Base-by-base conservation (phyloP, 352 stramenopile genomes). In the Globisporangium canariense region DNA sequence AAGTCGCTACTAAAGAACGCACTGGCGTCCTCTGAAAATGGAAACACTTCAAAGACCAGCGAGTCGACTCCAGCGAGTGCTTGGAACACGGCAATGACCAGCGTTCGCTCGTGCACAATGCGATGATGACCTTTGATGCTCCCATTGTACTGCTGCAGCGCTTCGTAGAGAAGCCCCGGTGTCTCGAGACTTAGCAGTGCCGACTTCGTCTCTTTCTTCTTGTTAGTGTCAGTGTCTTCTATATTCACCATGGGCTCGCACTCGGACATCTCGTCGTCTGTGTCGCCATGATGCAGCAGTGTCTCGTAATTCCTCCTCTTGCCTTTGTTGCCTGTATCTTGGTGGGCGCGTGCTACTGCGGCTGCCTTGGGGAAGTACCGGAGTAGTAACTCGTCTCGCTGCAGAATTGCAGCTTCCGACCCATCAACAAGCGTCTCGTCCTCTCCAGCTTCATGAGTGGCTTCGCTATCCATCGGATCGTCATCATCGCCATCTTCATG, bases 81-180 rank as follows among this genome's bases (percentile, higher is more conserved):
- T 60, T 88, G 74, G n/a, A 91, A 87, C 0, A 83, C 62, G 38
- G 83, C 74, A 34, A 69, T 64, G 4, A 90, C 77, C 11, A 80
- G 61, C 14, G 74, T 75, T 58, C 70, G 49, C 52, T 91, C 83
- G 36, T 85, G 77, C 2, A 91, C 68, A 7, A 90, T 64, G 32
- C 30, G 74, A 60, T 30, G 28, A 38, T 16, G 20, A 58, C 45
- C 18, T 25, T 25, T 28, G 14, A 16, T 5, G 16, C 18, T 36
- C 32, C 7, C 34, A 41, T 11, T 20, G 25, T 55, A 18, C 6
- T 36, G 9, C 9, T 51, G 20, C 30, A 49, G 22, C 30, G 36
- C 47, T 40, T 16, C 4, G 28, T n/a, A 57, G 1, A 50, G 10
- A 9, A 40, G 43, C 20, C 4, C 14, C 4, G 43, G 58, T 2